A percentile compares a stretch with the other conserved stretches of the same genome.
phyloP scores from a whole-genome alignment of 164 flowering plant genomes.

The Hamamelis virginiana region DNA sequence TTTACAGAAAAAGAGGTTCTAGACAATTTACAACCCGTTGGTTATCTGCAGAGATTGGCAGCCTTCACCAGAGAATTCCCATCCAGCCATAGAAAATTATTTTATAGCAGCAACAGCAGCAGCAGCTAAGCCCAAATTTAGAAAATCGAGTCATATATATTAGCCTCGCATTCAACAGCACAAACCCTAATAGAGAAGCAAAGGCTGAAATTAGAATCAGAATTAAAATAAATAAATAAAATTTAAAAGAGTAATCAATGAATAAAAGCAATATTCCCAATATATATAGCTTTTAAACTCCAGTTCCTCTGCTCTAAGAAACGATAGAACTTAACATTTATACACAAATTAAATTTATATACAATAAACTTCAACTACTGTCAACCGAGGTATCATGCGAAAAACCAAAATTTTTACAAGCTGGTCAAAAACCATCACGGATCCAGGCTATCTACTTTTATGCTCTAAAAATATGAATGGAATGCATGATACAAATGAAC shows the following conservation, averaged over 20 bases:
- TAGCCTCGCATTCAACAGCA: too few relatives aligned
- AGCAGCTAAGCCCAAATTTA: slow-evolving; percentile 9
- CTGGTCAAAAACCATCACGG: background rate
- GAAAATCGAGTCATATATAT: too few relatives aligned
- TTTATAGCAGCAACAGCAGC: slow-evolving; percentile 3
- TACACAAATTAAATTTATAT: too few relatives aligned
- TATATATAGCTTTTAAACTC: too few relatives aligned
- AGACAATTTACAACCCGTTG: slow-evolving; percentile 16
- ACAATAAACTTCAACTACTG: background rate
- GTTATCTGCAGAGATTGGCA: slow-evolving; percentile 5
- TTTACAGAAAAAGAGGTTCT: slow-evolving; percentile 10
- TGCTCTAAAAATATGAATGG: background rate
- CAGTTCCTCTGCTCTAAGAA: too few relatives aligned
- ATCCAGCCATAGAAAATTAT: slow-evolving; percentile 10
- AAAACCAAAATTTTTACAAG: too few relatives aligned
- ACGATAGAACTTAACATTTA: too few relatives aligned
- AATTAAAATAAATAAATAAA: background rate
- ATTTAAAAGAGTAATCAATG: background rate
- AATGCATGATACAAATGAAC: background rate
- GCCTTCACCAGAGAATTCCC: slow-evolving; percentile 5
- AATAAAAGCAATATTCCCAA: too few relatives aligned
- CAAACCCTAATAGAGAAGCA: too few relatives aligned
- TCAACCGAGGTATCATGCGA: too few relatives aligned
- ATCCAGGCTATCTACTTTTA: background rate
- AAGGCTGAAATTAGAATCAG: background rate